Base-by-base conservation (phyloP, 2,329 filamentous ascomycete species). In the Fusarium keratoplasticum region DNA sequence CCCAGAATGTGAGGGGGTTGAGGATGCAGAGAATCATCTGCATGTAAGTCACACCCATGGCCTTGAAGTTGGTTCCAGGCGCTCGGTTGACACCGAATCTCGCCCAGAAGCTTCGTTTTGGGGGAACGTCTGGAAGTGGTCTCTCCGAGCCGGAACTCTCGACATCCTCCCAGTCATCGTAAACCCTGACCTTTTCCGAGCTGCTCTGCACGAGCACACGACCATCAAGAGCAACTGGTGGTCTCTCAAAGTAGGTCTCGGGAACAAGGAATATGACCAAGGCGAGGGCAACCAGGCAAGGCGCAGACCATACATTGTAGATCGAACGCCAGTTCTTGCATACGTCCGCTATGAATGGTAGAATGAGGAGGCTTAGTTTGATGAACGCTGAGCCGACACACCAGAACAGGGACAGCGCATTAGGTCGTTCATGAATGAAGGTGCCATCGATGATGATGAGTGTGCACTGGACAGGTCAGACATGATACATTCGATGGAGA, bases 1-100 rank as follows among this genome's bases (percentile, higher is more conserved):
- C 69, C 74, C 74, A 75, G 2, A 76, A 76, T 1, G 69, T 76
- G 1, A 76, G 62, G 6, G 74, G 74, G 3, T 76, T 76, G 2
- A 76, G 27, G 3, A 76, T 66, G 3, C 74, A 76, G 4, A 75
- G 14, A 2, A 75, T 29, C 69, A 76, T 76, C 14, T 76, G 74
- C 31, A 67, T 64, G 22, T 75, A 76, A 5, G 74, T 76, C 1
- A 62, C 44, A 6, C 36, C 29, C 50, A 59, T 22, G 1, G 72
- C 70, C 6, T 55, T 64, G 35, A 55, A 61, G 8, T 50, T 68
- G 0, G 73, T 66, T 0, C 73, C 67, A 4, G 64, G 70, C 18
- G 73, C 72, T 29, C 64, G 44, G 0, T n/a, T 6, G 2, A 75
- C 16, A 20, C 61, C 73, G 0, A 75, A 29, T 7, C 67, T 58